A percentile compares a stretch with the other conserved stretches of the same genome.
Evolutionary conservation across 148 eudicot genomes (phyloP).

Genomic region (Talinum fruticosum): DNA sequence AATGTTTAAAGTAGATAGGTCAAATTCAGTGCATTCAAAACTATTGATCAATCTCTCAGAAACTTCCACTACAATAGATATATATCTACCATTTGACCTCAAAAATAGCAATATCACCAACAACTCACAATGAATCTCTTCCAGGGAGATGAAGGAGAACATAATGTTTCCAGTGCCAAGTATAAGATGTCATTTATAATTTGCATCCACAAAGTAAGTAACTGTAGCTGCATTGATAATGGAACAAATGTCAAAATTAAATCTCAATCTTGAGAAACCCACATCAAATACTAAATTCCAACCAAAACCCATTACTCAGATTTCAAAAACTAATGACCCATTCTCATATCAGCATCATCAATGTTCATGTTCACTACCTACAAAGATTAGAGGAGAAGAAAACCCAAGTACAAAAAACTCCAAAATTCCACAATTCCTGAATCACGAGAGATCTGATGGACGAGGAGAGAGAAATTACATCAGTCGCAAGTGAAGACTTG

Average conservation of each 20-base stretch:
- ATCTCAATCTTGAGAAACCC: not conserved
- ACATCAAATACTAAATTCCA: not conserved
- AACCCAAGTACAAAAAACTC: not conserved
- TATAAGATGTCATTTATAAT: not conserved
- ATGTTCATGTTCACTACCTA: not conserved
- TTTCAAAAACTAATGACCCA: not conserved
- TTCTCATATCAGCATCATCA: not conserved
- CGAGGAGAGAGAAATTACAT: not conserved
- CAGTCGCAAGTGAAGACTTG: slow-evolving; percentile 55
- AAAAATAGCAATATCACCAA: not conserved
- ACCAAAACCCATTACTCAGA: not conserved
- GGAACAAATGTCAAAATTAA: not conserved
- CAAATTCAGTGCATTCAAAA: not conserved
- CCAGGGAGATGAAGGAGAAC: not conserved
- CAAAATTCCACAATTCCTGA: not conserved
- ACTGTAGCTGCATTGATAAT: no score
- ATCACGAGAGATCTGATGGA: not conserved
- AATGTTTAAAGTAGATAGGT: not conserved
- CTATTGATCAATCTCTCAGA: not conserved
- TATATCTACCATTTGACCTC: not conserved
- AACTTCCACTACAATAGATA: not conserved
- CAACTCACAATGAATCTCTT: not conserved
- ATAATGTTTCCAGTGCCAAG: not conserved
- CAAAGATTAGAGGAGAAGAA: not conserved
- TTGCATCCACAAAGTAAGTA: not conserved